Evolutionary conservation across 768 basidiomycete species (phyloP).

Genomic region (Lentinula detonsa): DNA sequence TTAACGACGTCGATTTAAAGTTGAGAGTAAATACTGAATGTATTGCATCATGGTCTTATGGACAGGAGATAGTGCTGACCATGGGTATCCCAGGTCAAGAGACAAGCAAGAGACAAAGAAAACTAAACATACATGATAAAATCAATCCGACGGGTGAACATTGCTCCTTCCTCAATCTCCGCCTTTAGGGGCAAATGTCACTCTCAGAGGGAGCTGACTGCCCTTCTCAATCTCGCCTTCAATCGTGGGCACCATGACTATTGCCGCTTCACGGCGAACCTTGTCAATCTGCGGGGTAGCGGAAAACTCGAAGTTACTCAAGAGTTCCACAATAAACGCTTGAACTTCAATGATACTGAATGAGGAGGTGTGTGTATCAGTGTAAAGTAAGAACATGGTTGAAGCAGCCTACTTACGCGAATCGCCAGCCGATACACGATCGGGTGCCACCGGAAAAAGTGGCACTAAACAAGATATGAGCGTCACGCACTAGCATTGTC

Average conservation of each 20-base stretch:
- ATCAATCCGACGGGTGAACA: neutral
- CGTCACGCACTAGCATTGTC: neutral
- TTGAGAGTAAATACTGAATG: too few relatives aligned
- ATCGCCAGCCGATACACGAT: slow-evolving; percentile 23
- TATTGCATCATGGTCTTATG: neutral
- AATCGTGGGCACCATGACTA: slow-evolving; percentile 36
- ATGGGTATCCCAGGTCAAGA: neutral
- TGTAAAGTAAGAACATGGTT: neutral
- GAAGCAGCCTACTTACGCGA: slow-evolving; percentile 15
- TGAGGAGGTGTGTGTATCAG: neutral
- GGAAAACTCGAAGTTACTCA: slow-evolving; percentile 49
- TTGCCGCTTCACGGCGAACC: slow-evolving; percentile 31
- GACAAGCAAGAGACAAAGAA: neutral
- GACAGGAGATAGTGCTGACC: neutral
- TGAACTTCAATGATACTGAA: slow-evolving; percentile 45
- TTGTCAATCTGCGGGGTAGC: slow-evolving; percentile 27
- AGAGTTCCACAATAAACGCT: slow-evolving; percentile 49
- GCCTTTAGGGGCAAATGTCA: slow-evolving; percentile 26
- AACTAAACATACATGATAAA: neutral
- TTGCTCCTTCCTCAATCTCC: neutral
- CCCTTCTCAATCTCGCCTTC: slow-evolving; percentile 37
- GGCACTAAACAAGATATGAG: slow-evolving; percentile 10
- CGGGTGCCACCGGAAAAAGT: slow-evolving; percentile 20
- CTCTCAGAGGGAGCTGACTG: slow-evolving; percentile 31
- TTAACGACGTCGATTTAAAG: too few relatives aligned